A percentile compares a stretch with the other conserved stretches of the same genome.
phyloP scores from a whole-genome alignment of 1,284 basidiomycete species.

The Bondarzewia mesenterica region DNA sequence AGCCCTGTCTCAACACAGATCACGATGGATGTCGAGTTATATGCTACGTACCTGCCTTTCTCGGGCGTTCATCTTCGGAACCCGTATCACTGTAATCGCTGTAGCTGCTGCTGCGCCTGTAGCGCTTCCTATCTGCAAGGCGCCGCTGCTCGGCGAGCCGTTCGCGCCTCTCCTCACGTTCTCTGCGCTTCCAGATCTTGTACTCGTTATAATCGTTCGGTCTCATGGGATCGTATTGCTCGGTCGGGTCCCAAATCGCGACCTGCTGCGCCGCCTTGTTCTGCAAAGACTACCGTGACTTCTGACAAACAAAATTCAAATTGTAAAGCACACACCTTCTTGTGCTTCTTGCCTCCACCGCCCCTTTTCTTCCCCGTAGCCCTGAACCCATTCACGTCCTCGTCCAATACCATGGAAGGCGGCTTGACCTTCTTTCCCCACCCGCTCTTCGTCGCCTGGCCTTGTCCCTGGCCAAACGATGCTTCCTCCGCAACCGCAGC shows the following conservation, averaged over 20 bases:
- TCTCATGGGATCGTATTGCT: constrained; percentile 70
- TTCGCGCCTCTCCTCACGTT: constrained; percentile 61
- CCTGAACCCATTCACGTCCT: constrained; percentile 81
- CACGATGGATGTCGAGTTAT: background rate
- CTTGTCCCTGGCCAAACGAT: constrained; percentile 22
- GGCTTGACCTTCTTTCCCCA: constrained; percentile 85
- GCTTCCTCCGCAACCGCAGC: constrained; percentile 7
- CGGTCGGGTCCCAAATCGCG: constrained; percentile 65
- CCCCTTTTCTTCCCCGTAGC: constrained; percentile 38
- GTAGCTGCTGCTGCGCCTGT: constrained; percentile 49
- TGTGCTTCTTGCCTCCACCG: constrained; percentile 47
- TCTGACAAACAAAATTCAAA: too few species aligned
- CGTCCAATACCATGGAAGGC: constrained; percentile 81
- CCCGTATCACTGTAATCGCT: constrained; percentile 57
- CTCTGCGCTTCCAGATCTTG: constrained; percentile 68
- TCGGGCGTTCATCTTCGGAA: constrained; percentile 63
- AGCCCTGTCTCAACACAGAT: background rate
- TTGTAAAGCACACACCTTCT: constrained; percentile 41
- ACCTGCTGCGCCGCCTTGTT: constrained; percentile 49
- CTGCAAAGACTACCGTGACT: too few species aligned
- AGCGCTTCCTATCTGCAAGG: constrained; percentile 50
- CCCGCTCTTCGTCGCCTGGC: constrained; percentile 33
- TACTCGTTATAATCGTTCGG: constrained; percentile 86
- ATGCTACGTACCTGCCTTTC: constrained; percentile 55
- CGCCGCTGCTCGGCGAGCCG: constrained; percentile 51